phyloP scores from a whole-genome alignment of 345 rosid genomes.

The Bretschneidera sinensis region DNA sequence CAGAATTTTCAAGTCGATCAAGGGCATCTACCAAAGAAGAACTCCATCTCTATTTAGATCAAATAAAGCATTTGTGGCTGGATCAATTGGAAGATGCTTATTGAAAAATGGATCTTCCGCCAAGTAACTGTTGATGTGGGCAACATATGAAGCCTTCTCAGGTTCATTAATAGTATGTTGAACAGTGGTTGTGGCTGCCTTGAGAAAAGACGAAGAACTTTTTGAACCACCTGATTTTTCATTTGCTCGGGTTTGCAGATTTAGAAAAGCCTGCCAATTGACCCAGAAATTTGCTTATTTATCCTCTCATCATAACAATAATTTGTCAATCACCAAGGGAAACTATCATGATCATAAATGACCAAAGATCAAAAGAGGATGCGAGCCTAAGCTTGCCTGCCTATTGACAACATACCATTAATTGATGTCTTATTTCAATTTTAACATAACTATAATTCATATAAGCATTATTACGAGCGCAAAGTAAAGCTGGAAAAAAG shows the following conservation, averaged over 20 bases:
- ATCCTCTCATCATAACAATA: not conserved
- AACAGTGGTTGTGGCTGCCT: constrained; percentile 79
- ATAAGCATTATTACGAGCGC: no score
- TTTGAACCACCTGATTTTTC: constrained; percentile 57
- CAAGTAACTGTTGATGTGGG: constrained; percentile 75
- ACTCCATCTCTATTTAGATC: constrained; percentile 90
- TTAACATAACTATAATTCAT: not conserved
- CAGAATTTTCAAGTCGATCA: not conserved
- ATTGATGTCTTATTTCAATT: not conserved
- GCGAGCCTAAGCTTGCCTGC: not conserved
- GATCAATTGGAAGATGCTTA: constrained; percentile 74
- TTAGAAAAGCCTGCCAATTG: constrained; percentile 56
- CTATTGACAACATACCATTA: not conserved
- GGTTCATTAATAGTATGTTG: constrained; percentile 84
- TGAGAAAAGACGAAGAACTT: constrained; percentile 68
- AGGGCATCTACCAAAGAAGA: constrained; percentile 72
- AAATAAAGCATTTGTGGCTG: constrained; percentile 71
- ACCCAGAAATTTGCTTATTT: constrained; percentile 3
- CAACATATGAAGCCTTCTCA: constrained; percentile 90
- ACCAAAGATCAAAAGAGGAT: not conserved
- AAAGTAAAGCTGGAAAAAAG: not conserved
- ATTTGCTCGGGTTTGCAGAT: constrained; percentile 59
- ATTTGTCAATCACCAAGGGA: not conserved
- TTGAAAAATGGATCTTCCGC: constrained; percentile 84
- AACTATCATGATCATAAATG: not conserved